A percentile compares a stretch with the other conserved stretches of the same genome.
Conservation (phyloP, 768 basidiomycete genomes). For the Termitomyces sp. region DNA sequence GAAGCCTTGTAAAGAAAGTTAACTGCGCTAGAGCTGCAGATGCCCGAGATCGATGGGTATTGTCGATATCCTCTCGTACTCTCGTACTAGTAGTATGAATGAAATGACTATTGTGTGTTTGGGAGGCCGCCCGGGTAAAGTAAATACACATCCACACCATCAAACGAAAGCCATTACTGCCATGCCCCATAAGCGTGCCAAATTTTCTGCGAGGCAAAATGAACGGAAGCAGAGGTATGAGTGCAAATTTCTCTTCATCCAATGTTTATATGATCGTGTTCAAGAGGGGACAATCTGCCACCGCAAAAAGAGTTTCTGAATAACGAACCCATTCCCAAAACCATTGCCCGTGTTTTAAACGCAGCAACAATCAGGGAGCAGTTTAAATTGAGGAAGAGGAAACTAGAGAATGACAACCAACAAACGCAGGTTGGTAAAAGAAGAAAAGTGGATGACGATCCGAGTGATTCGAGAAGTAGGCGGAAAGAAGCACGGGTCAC, state of each 20-base stretch:
- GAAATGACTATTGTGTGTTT: no score
- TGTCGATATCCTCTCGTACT: no score
- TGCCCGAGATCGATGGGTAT: no score
- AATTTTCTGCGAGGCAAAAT: constrained; percentile 42
- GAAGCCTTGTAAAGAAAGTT: background rate
- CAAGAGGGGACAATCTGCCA: constrained; percentile 46
- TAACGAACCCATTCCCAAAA: constrained; percentile 67
- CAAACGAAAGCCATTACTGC: background rate
- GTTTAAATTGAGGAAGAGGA: constrained; percentile 45
- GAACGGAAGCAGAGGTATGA: constrained; percentile 35
- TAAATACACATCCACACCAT: background rate
- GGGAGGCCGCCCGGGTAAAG: background rate
- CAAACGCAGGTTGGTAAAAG: constrained; percentile 22
- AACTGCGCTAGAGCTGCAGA: background rate
- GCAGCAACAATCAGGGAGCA: constrained; percentile 53
- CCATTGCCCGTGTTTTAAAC: constrained; percentile 58
- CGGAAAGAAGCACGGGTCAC: constrained; percentile 17
- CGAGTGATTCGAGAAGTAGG: constrained; percentile 13
- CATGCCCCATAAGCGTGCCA: constrained; percentile 69
- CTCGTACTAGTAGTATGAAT: no score
- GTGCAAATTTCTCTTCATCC: background rate
- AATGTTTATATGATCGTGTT: background rate
- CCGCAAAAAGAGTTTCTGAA: constrained; percentile 36
- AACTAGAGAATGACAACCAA: constrained; percentile 23
- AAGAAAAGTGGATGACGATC: constrained; percentile 21